Evolutionary conservation across 257 asterid species (phyloP).

Genomic region (Forsythia suspensa): DNA sequence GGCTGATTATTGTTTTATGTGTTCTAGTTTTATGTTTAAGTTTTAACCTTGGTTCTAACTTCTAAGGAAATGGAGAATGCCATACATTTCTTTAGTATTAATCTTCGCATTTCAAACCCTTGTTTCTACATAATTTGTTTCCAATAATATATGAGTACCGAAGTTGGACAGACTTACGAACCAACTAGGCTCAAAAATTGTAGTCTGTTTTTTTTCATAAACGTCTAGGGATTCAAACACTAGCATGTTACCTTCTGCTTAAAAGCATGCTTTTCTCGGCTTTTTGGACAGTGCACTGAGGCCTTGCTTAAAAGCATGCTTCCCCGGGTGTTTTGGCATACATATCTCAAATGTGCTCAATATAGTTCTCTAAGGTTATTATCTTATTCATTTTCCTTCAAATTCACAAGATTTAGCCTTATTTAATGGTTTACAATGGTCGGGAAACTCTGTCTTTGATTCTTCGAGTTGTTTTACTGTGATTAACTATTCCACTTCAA

Average conservation of each 20-base stretch:
- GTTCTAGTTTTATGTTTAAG: not conserved
- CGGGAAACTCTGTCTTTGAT: not conserved
- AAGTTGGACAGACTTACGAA: not conserved
- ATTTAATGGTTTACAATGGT: not conserved
- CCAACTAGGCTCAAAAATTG: not conserved
- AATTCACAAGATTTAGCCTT: slow-evolving; percentile 3
- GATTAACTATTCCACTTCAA: not conserved
- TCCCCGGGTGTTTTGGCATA: too few relatives aligned
- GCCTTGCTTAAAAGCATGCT: too few relatives aligned
- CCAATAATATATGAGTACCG: not conserved
- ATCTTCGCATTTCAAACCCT: not conserved
- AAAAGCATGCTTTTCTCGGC: not conserved
- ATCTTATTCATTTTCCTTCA: not conserved
- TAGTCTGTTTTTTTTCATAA: not conserved
- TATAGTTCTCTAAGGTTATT: not conserved
- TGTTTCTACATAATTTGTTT: not conserved
- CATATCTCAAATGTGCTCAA: not conserved
- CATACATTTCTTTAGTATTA: not conserved
- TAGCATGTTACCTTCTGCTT: not conserved
- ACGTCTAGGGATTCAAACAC: not conserved
- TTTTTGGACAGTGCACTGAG: not conserved
- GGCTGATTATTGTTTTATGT: not conserved
- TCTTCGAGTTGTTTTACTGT: not conserved
- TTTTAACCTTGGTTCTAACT: not conserved
- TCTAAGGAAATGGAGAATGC: not conserved